Evolutionary conservation across 2,329 filamentous ascomycete genomes (phyloP).

Genomic region (Trichoderma sp.): DNA sequence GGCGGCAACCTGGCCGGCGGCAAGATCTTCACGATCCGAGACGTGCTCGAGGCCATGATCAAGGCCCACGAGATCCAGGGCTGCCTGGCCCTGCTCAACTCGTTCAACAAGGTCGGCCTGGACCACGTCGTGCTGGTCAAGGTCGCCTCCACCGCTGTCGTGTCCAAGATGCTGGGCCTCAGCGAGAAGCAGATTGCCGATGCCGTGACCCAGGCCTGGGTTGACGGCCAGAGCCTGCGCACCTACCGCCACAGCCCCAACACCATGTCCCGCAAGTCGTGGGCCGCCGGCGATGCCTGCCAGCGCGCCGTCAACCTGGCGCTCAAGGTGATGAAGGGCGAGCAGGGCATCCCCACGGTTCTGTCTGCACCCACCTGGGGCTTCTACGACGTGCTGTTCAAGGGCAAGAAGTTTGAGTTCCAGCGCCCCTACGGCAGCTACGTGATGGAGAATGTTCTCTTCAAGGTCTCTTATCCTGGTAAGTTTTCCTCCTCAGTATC

Average conservation of each 20-base stretch:
- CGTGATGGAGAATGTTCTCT: conserved; percentile 99
- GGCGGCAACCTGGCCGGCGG: conserved; percentile 80
- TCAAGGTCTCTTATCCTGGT: conserved; percentile 99
- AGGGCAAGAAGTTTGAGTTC: conserved; percentile 94
- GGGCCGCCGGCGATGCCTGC: conserved; percentile 97
- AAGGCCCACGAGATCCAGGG: conserved; percentile 99
- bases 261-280: conserved; percentile 99
- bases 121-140: conserved; percentile 99
- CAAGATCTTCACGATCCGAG: conserved; percentile 84
- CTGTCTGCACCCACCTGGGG: conserved; percentile 93
- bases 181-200: conserved; percentile 89
- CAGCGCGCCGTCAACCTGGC: conserved; percentile 91
- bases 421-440: conserved; percentile 96
- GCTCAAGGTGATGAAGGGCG: conserved; percentile 88
- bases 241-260: conserved; percentile 98
- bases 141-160: conserved; percentile 90
- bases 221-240: conserved; percentile 91
- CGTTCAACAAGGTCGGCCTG: conserved; percentile 96
- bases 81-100: conserved; percentile 94
- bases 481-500: conserved; percentile 39
- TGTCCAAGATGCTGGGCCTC: conserved; percentile 92
- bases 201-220: conserved; percentile 95
- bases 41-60: conserved; percentile 96
- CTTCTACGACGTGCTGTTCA: conserved; percentile 98
- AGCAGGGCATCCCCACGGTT: conserved; percentile 88